Evolutionary conservation across 495 filamentous ascomycete genomes (phyloP).

Genomic region (Collariella sp.): DNA sequence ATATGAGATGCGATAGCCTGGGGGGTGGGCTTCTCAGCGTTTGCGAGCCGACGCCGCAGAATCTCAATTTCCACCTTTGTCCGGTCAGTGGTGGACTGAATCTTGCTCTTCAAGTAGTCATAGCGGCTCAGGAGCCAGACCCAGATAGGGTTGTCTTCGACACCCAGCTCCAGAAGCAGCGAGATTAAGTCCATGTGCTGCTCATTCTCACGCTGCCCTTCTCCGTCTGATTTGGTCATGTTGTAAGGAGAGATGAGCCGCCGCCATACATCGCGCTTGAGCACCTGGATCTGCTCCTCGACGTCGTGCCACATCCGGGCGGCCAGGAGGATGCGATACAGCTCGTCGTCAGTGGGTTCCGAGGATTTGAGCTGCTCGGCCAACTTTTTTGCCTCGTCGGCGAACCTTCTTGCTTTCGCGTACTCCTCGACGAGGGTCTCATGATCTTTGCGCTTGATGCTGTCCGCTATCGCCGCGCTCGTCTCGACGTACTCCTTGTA

Average conservation of each 20-base stretch:
- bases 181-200: conserved; percentile 85
- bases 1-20: conserved; percentile 64
- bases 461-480: conserved; percentile 65
- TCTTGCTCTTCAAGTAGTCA: conserved; percentile 78
- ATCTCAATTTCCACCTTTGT: conserved; percentile 88
- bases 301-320: conserved; percentile 95
- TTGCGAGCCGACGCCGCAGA: conserved; percentile 67
- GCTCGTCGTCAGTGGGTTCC: conserved; percentile 56
- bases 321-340: conserved; percentile 76
- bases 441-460: conserved; percentile 83
- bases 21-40: conserved; percentile 57
- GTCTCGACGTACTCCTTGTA: conserved; percentile 75
- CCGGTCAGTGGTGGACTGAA: conserved; percentile 66
- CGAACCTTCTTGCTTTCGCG: conserved; percentile 61
- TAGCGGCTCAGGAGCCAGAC: conserved; percentile 84
- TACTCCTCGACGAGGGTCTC: conserved; percentile 82
- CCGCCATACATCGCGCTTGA: conserved; percentile 84
- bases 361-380: conserved; percentile 45
- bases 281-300: conserved; percentile 67
- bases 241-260: conserved; percentile 54
- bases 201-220: conserved; percentile 50
- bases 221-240: conserved; percentile 34
- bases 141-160: conserved; percentile 93
- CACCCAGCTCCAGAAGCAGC: conserved; percentile 80
- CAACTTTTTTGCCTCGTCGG: conserved; percentile 62